Evolutionary conservation across 2,329 filamentous ascomycete species (phyloP), one percentile per base, ranked within the genome.

Genomic region (Atkinsonella texensis): DNA sequence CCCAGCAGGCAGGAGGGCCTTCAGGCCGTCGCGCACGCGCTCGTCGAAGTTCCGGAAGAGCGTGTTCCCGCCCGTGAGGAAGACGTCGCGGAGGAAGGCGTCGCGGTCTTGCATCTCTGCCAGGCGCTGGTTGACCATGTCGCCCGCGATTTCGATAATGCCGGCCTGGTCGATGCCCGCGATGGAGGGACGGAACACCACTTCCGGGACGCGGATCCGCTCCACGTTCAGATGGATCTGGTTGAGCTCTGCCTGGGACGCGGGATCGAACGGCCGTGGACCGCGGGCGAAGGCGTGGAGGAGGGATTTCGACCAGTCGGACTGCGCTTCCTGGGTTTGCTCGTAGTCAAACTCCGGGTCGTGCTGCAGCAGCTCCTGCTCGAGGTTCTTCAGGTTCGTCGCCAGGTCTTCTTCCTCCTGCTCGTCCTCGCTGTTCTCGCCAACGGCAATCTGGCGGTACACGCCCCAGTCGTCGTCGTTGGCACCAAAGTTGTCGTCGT

Each of bases 391-490:
- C 45, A 98, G 78, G 52, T 76, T 79, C 5, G 76, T 80, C 52
- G 80, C 78, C 0, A 95, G 77, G 61, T 97, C 91, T 66, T 91
- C 87, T 64, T 97, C 91, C 64, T 95, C 90, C 48, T 95, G 89
- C 60, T 91, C 87, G 58, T 96, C 90, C 55, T 93, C 88, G 62
- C 85, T 88, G 58, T 76, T 77, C 8, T 86, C 85, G 48, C 89
- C 89, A 1, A 87, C 89, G 2, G 89, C 87, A 52, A 97, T 94
- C 41, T 88, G 88, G 50, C 93, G 84, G 68, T 98, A 98, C 13
- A 98, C 89, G 53, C 89, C 89, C 93, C 93, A 98, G 67, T 98
- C 93, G 52, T 94, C 90, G 63, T 98, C 93, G 66, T 98, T 91
- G 48, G 90, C 90, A 52, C 93, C 93, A 63, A 98, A 98, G 54